These are phyloP conservation scores for Ascoidea asiatica DNA, from an alignment of 805 yeast species.

Conservation along the genomic window DNA sequence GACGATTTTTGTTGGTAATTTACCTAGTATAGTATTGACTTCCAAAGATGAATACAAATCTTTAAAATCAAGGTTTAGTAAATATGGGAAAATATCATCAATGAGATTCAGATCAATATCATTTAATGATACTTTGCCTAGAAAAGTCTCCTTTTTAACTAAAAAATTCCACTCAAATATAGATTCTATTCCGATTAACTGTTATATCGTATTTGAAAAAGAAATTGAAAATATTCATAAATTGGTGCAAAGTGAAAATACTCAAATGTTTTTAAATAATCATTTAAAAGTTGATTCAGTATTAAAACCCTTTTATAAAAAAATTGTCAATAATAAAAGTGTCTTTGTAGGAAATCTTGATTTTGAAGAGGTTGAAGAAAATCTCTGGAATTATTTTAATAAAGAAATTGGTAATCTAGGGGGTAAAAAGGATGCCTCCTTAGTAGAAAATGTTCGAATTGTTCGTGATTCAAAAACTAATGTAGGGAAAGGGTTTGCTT, in stretches of 20 bases:
- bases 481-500: constrained; percentile 94
- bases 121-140: constrained; percentile 74
- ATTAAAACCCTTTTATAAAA: constrained; percentile 82
- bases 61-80: constrained; percentile 50
- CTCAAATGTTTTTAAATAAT: constrained; percentile 47
- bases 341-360: constrained; percentile 90
- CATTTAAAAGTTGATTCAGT: constrained; percentile 88
- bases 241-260: constrained; percentile 43
- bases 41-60: constrained; percentile 45
- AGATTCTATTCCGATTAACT: constrained; percentile 76
- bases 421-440: constrained; percentile 20
- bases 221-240: constrained; percentile 26
- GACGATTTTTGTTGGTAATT: constrained; percentile 82
- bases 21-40: constrained; percentile 50
- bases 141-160: constrained; percentile 76
- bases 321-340: constrained; percentile 66
- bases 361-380: constrained; percentile 86
- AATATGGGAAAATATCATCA: constrained; percentile 39
- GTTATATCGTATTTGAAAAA: constrained; percentile 70
- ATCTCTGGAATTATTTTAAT: constrained; percentile 71
- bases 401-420: constrained; percentile 37
- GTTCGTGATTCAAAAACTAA: constrained; percentile 89
- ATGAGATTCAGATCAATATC: constrained; percentile 88
- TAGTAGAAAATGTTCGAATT: constrained; percentile 76
- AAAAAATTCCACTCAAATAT: constrained; percentile 65